Evolutionary conservation across 2,329 filamentous ascomycete genomes (phyloP).

Genomic region (Ophiostoma novo-ulmi): DNA sequence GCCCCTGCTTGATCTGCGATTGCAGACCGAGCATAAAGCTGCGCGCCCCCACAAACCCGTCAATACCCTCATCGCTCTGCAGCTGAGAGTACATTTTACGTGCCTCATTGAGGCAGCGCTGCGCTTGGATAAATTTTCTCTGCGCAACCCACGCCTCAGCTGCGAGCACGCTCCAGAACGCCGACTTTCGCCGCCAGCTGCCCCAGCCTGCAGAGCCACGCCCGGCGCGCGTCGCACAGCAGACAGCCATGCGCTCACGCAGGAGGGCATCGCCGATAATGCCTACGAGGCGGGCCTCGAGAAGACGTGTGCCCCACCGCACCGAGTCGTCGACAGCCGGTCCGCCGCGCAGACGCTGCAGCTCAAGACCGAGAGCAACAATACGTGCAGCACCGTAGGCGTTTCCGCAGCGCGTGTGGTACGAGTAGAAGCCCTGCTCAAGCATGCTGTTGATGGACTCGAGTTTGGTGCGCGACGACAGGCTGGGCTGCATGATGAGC

Average conservation of each 20-base stretch:
- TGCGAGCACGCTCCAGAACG: conserved; percentile 79
- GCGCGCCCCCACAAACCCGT: conserved; percentile 47
- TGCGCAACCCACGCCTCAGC: conserved; percentile 79
- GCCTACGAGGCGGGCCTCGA: conserved; percentile 72
- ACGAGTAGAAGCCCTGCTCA: conserved; percentile 87
- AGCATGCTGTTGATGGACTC: conserved; percentile 83
- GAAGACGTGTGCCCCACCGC: conserved; percentile 72
- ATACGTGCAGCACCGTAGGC: conserved; percentile 77
- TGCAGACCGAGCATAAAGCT: conserved; percentile 51
- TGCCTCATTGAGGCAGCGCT: conserved; percentile 69
- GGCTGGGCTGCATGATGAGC: conserved; percentile 67
- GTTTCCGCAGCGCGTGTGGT: conserved; percentile 74
- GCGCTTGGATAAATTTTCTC: conserved; percentile 71
- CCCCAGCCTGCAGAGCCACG: conserved; percentile 64
- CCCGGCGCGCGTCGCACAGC: conserved; percentile 71
- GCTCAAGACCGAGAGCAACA: conserved; percentile 68
- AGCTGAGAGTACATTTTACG: conserved; percentile 49
- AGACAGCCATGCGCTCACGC: conserved; percentile 78
- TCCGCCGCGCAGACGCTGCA: conserved; percentile 74
- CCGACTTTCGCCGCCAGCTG: conserved; percentile 73
- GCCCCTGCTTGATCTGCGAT: conserved; percentile 44
- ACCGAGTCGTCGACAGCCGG: conserved; percentile 80
- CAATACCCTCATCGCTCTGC: conserved; percentile 47
- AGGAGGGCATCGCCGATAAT: conserved; percentile 73
- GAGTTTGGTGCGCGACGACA: conserved; percentile 68